Percentiles rank a stretch among this genome's conserved stretches.
Evolutionary conservation across 2,329 filamentous ascomycete genomes (phyloP).

Genomic region (Venturia oleaginea): DNA sequence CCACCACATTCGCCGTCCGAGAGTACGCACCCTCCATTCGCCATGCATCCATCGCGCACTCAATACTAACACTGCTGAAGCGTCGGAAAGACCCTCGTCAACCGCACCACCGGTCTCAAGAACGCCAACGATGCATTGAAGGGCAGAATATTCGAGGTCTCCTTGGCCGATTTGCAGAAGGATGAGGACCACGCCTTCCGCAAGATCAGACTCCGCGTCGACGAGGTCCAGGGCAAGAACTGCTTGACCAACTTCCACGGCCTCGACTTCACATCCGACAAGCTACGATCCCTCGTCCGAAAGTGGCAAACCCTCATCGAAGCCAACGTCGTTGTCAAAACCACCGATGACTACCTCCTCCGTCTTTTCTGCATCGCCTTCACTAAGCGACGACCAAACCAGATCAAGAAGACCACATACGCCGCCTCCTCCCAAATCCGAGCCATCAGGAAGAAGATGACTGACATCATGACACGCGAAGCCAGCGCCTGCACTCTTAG

Average conservation of each 20-base stretch:
- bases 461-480: slow-evolving; percentile 96
- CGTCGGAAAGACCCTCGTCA: slow-evolving; percentile 99
- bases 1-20: slow-evolving; percentile 89
- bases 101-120: slow-evolving; percentile 99
- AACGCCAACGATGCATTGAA: slow-evolving; percentile 99
- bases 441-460: slow-evolving; percentile 99
- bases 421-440: slow-evolving; percentile 95
- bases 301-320: slow-evolving; percentile 99
- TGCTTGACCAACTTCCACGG: slow-evolving; percentile 99
- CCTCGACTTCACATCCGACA: slow-evolving; percentile 99
- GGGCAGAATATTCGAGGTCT: slow-evolving; percentile 98
- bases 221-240: slow-evolving; percentile 99
- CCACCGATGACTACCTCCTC: slow-evolving; percentile 98
- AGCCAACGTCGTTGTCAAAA: slow-evolving; percentile 99
- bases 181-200: slow-evolving; percentile 99
- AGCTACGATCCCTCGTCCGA: slow-evolving; percentile 96
- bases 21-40: slow-evolving; percentile 58
- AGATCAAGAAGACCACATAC: slow-evolving; percentile 99
- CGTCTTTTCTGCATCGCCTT: slow-evolving; percentile 98
- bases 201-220: slow-evolving; percentile 97
- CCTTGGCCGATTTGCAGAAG: slow-evolving; percentile 97
- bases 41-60: slow-evolving; percentile 18
- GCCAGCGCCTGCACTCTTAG: slow-evolving; percentile 87
- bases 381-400: slow-evolving; percentile 98
- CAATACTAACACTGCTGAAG: slow-evolving; percentile 41